phyloP scores from a whole-genome alignment of 2,329 filamentous ascomycete species.

The Nemania diffusa region DNA sequence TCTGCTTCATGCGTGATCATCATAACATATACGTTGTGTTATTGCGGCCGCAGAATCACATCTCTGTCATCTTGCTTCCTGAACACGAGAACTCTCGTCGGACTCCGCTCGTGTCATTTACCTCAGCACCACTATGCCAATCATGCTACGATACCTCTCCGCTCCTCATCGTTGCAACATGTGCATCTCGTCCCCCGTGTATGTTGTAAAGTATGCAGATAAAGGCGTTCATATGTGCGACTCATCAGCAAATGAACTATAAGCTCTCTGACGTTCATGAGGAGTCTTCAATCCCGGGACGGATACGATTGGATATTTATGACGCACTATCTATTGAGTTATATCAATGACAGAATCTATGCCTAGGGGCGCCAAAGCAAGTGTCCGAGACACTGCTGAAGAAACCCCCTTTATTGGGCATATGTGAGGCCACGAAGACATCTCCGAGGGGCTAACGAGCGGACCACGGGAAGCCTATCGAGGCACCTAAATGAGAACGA shows the following conservation, averaged over 20 bases:
- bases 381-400: constrained; percentile 2
- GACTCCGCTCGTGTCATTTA: constrained; percentile 11
- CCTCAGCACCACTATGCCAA: constrained; percentile 1
- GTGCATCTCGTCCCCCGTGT: neutral
- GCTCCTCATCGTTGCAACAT: constrained; percentile 2
- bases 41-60: constrained; percentile 16
- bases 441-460: constrained; percentile 1
- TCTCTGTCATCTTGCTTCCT: constrained; percentile 11
- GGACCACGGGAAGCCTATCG: constrained; percentile 15
- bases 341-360: constrained; percentile 1
- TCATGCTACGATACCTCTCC: constrained; percentile 13
- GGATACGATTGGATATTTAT: neutral
- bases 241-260: neutral
- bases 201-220: constrained; percentile 12
- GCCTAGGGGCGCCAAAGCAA: constrained; percentile 10
- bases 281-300: neutral
- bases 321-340: constrained; percentile 19
- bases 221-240: constrained; percentile 1
- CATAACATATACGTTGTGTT: constrained; percentile 19
- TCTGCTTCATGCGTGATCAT: constrained; percentile 27
- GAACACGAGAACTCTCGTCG: constrained; percentile 7
- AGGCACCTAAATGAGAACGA: constrained; percentile 11
- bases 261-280: neutral
- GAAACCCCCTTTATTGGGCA: constrained; percentile 11
- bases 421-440: constrained; percentile 20